These are phyloP conservation scores for Ceratorhiza oryzae-sativae DNA, from an alignment of 1,284 basidiomycete genomes.

Conservation along the genomic window DNA sequence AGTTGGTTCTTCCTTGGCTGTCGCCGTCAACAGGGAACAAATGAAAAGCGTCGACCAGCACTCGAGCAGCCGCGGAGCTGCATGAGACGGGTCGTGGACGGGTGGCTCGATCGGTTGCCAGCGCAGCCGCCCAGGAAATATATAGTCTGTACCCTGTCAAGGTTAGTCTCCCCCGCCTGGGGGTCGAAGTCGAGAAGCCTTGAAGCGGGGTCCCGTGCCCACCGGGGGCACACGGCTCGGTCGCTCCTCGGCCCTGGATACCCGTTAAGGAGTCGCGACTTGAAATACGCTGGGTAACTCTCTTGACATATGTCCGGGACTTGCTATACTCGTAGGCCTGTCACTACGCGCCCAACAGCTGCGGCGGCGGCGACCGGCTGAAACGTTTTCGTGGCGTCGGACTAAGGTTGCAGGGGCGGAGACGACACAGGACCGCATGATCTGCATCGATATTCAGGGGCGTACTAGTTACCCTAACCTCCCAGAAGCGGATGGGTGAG, in stretches of 20 bases:
- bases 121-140: constrained; percentile 15
- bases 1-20: constrained; percentile 5
- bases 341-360: background rate
- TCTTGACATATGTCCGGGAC: background rate
- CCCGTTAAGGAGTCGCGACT: background rate
- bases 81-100: constrained; percentile 24
- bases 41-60: background rate
- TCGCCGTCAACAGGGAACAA: constrained; percentile 20
- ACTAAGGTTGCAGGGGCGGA: background rate
- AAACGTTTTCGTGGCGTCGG: background rate
- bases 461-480: background rate
- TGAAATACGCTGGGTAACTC: background rate
- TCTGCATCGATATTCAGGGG: background rate
- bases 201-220: constrained; percentile 27
- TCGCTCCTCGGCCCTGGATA: constrained; percentile 26
- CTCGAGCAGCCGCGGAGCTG: constrained; percentile 15
- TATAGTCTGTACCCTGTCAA: constrained; percentile 1
- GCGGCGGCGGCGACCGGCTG: background rate
- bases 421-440: background rate
- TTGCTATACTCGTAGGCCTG: background rate
- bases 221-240: constrained; percentile 10
- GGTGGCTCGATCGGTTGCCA: constrained; percentile 24
- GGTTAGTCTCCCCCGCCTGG: background rate
- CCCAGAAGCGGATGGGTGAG: background rate
- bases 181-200: constrained; percentile 23